Evolutionary conservation across 768 basidiomycete genomes (phyloP), one percentile per base, ranked within the genome.

Genomic region (Russula emetica): DNA sequence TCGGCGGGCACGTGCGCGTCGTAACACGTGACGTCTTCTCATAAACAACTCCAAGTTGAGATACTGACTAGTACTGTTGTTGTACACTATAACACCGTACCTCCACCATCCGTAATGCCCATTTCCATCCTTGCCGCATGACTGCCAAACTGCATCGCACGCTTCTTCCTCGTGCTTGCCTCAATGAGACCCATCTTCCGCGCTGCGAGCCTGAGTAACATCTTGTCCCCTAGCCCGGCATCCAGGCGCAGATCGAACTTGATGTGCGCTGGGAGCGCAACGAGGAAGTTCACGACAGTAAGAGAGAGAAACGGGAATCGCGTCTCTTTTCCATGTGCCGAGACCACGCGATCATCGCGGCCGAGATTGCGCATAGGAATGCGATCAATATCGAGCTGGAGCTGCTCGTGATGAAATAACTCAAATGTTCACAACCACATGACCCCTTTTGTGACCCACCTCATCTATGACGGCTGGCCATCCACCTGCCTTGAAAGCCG

Each of bases 111-210:
- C 20, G 74, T 75, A 53, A 83, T 82, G 3, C 84, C 86, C 20
- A 71, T 73, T 63, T 87, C 85, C 91, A 94, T 92, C 63, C 90
- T 78, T 20, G 92, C 92, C 34, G 91, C 90, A 74, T 86, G 85
- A 70, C 84, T 90, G 20, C 96, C 96, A 76, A 99, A 99, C 71
- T 98, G 97, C 90, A 98, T 97, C 16, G 97, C 97, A 63, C 90
- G 74, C 76, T 99, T 99, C 73, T 89, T 94, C 66, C 92, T 78
- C 58, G 69, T 63, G 66, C 89, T 88, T 6, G 92, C 91, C 66
- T 86, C 83, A 2, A 81, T 74, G 49, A 98, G 77, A 0, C 95
- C 94, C n/a, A 94, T 70, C 67, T 83, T 83, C 66, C 78, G 76
- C 40, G 88, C 85, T 2, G 88, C 85, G 32, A 89, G 72, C 60